These are phyloP conservation scores for Kalmanozyma brasiliensis DNA, from an alignment of 1,284 basidiomycete genomes.

Conservation along the genomic window DNA sequence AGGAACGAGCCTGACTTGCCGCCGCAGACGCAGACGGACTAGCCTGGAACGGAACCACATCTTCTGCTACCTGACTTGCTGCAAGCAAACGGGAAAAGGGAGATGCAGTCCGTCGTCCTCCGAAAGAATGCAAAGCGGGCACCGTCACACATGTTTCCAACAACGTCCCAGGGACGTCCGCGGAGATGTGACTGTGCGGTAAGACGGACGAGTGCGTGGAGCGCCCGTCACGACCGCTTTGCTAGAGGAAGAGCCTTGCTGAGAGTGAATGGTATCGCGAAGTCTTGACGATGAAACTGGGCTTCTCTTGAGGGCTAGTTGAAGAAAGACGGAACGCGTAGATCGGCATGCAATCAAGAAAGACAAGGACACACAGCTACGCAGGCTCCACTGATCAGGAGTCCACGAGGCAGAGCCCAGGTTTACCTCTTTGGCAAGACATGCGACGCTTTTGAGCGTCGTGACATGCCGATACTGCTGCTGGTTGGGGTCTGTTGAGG, in stretches of 20 bases:
- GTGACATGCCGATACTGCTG: constrained; percentile 27
- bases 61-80: too few species aligned
- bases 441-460: constrained; percentile 42
- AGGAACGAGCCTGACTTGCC: constrained; percentile 9
- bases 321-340: constrained; percentile 14
- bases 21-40: not conserved
- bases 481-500: constrained; percentile 10
- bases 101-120: not conserved
- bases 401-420: constrained; percentile 9
- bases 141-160: too few species aligned
- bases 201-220: not conserved
- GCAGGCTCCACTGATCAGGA: constrained; percentile 5
- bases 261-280: constrained; percentile 4
- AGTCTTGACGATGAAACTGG: constrained; percentile 8
- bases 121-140: not conserved
- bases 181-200: not conserved
- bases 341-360: constrained; percentile 40
- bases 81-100: too few species aligned
- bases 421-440: constrained; percentile 44
- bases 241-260: not conserved
- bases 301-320: constrained; percentile 41
- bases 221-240: not conserved
- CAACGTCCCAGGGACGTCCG: not conserved
- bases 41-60: too few species aligned
- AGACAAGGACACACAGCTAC: constrained; percentile 14